These are phyloP conservation scores for Rhodamnia rubescens DNA, from an alignment of 345 rosid species.

Conservation along the genomic window DNA sequence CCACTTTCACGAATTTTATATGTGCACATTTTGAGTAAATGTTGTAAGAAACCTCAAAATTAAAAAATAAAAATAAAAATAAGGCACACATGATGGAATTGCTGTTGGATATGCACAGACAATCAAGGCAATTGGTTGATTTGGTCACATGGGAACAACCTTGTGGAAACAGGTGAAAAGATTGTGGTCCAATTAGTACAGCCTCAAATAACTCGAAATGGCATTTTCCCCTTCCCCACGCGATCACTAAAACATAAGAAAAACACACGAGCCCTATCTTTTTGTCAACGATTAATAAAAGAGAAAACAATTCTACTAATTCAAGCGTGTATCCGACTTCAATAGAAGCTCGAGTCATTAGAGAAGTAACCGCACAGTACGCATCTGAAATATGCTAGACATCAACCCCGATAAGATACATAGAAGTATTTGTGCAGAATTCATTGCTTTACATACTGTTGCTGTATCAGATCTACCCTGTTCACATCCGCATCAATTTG, in stretches of 20 bases:
- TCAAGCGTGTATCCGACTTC: neutral
- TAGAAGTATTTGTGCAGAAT: neutral
- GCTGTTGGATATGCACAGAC: neutral
- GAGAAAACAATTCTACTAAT: no score
- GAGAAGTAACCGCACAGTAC: neutral
- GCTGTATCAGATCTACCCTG: neutral
- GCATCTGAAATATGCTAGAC: neutral
- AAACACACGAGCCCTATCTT: neutral
- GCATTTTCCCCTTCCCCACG: neutral
- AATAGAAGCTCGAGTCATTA: neutral
- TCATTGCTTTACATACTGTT: neutral
- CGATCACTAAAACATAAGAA: neutral
- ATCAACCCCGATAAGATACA: neutral
- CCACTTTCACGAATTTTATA: neutral
- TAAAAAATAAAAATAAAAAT: neutral
- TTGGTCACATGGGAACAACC: neutral
- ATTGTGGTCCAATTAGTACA: neutral
- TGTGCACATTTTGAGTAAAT: neutral
- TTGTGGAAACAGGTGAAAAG: neutral
- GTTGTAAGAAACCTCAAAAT: neutral
- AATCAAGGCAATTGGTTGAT: neutral
- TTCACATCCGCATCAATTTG: neutral
- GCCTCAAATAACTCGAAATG: neutral
- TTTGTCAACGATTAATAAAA: no score
- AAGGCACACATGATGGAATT: neutral